Evolutionary conservation across 768 basidiomycete species (phyloP).

Genomic region (Mycena capillaripes): DNA sequence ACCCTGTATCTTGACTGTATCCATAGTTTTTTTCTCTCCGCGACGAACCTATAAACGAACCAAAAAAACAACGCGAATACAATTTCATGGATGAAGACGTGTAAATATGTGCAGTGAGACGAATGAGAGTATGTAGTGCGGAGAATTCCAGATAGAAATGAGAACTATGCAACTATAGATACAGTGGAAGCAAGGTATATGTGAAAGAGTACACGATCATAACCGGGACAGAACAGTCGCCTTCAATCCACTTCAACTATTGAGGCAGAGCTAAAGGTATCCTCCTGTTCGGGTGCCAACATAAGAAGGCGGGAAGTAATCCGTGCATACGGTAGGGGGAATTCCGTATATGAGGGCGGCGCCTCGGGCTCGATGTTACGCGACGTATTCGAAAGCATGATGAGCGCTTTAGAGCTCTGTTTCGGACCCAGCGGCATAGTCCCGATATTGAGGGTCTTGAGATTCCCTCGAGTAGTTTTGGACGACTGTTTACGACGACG

Average conservation of each 20-base stretch:
- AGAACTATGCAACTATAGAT: background rate
- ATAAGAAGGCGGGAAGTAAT: background rate
- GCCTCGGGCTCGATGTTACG: background rate
- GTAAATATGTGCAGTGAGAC: background rate
- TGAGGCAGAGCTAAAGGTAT: background rate
- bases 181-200: background rate
- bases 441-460: conserved; percentile 9
- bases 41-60: background rate
- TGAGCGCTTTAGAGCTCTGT: background rate
- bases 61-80: background rate
- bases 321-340: background rate
- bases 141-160: background rate
- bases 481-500: background rate
- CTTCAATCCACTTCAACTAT: conserved; percentile 16
- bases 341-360: conserved; percentile 14
- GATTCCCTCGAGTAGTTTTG: background rate
- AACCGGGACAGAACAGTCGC: background rate
- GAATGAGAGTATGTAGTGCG: background rate
- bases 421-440: background rate
- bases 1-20: background rate
- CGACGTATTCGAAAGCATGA: background rate
- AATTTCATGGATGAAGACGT: background rate
- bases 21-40: background rate
- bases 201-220: background rate
- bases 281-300: background rate